Percentiles rank a stretch among this genome's conserved stretches.
Conservation (phyloP, 2,329 filamentous ascomycete genomes). For the Ceratocystis diversiconidia region DNA sequence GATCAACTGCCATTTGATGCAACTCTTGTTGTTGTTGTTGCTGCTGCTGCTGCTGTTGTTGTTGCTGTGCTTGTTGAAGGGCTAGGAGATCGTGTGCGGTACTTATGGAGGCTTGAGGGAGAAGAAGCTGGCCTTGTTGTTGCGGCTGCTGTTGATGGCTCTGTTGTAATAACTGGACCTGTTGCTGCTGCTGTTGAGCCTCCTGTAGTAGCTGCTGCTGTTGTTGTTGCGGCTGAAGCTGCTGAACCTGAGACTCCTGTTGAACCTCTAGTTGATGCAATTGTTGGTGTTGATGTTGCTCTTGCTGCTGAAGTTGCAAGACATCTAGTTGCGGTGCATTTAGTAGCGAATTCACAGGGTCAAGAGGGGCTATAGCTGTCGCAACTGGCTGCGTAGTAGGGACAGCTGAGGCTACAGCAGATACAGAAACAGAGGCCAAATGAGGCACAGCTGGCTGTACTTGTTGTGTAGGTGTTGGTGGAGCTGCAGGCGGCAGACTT, state of each 20-base stretch:
- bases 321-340: conserved; percentile 5
- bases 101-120: neutral
- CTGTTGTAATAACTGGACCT: conserved; percentile 1
- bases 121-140: conserved; percentile 12
- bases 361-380: neutral
- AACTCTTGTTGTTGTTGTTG: neutral
- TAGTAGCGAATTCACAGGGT: conserved; percentile 16
- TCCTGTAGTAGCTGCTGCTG: conserved; percentile 5
- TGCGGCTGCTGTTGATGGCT: conserved; percentile 1
- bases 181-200: neutral
- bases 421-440: conserved; percentile 2
- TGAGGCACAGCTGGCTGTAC: neutral
- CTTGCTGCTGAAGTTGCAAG: conserved; percentile 13
- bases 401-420: neutral
- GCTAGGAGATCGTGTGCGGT: conserved; percentile 4
- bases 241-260: conserved; percentile 2
- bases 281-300: conserved; percentile 13
- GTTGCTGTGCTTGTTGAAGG: conserved; percentile 15
- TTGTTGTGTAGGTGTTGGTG: neutral
- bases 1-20: conserved; percentile 13
- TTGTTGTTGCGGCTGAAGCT: conserved; percentile 11
- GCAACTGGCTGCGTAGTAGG: neutral
- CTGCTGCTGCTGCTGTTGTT: neutral
- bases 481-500: neutral
- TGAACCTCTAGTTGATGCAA: neutral